Conservation (phyloP, 768 basidiomycete species). For the Filobasidium floriforme region DNA sequence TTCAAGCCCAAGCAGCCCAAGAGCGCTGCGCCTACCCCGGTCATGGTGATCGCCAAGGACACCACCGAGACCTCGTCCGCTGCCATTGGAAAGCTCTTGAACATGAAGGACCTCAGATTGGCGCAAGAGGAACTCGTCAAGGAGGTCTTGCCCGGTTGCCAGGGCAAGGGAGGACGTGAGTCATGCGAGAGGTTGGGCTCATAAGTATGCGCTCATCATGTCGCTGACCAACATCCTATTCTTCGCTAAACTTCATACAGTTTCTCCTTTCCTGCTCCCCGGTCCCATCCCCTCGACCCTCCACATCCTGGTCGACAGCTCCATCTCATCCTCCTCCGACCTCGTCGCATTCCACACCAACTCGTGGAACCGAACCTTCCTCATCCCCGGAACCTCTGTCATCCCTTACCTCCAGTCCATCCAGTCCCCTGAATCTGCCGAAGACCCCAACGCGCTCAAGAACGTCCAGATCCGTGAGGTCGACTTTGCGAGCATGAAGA, state of each 20-base stretch:
- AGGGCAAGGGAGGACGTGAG: constrained; percentile 73
- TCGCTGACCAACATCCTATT: constrained; percentile 8
- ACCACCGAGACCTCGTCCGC: constrained; percentile 72
- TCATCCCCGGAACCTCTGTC: constrained; percentile 72
- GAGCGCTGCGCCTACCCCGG: constrained; percentile 68
- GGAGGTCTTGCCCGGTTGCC: constrained; percentile 66
- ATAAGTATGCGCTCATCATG: constrained; percentile 8
- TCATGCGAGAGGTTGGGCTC: constrained; percentile 24
- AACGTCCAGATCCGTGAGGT: constrained; percentile 59
- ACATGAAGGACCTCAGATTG: constrained; percentile 74
- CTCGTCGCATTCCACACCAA: constrained; percentile 66
- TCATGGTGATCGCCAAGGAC: constrained; percentile 79
- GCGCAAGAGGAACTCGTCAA: constrained; percentile 77
- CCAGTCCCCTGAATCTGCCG: constrained; percentile 43
- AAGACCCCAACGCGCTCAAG: constrained; percentile 12
- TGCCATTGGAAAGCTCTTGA: constrained; percentile 60
- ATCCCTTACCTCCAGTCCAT: constrained; percentile 62
- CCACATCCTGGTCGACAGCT: constrained; percentile 63
- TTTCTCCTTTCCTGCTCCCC: constrained; percentile 71
- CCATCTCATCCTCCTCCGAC: constrained; percentile 62
- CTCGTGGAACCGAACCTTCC: constrained; percentile 63
- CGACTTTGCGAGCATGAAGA: constrained; percentile 61
- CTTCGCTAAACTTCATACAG: constrained; percentile 45
- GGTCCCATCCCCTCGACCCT: constrained; percentile 60
- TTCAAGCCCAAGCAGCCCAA: constrained; percentile 98